These are phyloP conservation scores for Mycena galopus DNA, from an alignment of 768 basidiomycete species.

Conservation along the genomic window DNA sequence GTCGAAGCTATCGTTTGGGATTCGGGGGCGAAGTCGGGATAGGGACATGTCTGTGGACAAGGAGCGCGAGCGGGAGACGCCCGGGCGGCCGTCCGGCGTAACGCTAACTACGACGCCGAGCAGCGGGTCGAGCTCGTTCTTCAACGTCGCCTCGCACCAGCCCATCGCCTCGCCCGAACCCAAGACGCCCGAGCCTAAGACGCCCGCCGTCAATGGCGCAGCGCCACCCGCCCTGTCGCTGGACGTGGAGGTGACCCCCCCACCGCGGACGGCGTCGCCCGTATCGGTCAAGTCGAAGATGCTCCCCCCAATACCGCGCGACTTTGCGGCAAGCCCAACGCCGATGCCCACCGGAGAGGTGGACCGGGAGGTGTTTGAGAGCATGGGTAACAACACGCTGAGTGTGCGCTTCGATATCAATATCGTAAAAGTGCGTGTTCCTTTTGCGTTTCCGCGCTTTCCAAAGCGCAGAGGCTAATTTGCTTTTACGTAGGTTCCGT, in stretches of 20 bases:
- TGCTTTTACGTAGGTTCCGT: slow-evolving; percentile 77
- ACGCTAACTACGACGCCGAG: slow-evolving; percentile 74
- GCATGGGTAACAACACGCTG: slow-evolving; percentile 79
- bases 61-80: slow-evolving; percentile 55
- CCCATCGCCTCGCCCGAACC: slow-evolving; percentile 1
- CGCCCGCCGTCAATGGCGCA: slow-evolving; percentile 44
- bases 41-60: slow-evolving; percentile 59
- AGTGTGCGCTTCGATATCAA: slow-evolving; percentile 97
- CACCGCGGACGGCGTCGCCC: slow-evolving; percentile 23
- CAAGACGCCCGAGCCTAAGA: neutral
- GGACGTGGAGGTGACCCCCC: slow-evolving; percentile 46
- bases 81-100: slow-evolving; percentile 57
- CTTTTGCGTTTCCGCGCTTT: neutral
- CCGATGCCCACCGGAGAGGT: slow-evolving; percentile 77
- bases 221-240: slow-evolving; percentile 48
- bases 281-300: slow-evolving; percentile 13
- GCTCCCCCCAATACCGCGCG: slow-evolving; percentile 85
- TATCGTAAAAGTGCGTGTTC: slow-evolving; percentile 87
- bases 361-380: slow-evolving; percentile 78
- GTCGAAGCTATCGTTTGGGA: slow-evolving; percentile 83
- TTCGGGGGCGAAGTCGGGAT: slow-evolving; percentile 64
- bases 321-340: slow-evolving; percentile 63
- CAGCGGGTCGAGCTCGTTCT: slow-evolving; percentile 87
- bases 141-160: slow-evolving; percentile 71
- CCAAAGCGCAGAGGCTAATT: neutral